A percentile compares a stretch with the other conserved stretches of the same genome.
These are phyloP conservation scores for Pseudogymnoascus sp. DNA, from an alignment of 2,329 filamentous ascomycete species.

Conservation along the genomic window DNA sequence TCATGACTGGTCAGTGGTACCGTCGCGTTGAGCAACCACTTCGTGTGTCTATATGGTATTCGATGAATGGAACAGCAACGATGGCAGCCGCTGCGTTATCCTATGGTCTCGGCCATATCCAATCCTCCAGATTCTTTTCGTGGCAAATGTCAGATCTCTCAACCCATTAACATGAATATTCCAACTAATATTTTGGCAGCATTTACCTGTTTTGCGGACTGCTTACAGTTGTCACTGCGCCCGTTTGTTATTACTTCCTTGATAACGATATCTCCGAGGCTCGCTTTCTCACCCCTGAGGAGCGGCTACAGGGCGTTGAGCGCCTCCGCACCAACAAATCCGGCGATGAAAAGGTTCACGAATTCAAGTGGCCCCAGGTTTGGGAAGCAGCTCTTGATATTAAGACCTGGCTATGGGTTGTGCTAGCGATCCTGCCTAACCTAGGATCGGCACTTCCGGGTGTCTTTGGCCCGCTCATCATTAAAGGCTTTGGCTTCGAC, in stretches of 20 bases:
- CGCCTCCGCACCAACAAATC: constrained; percentile 48
- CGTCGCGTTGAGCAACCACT: constrained; percentile 51
- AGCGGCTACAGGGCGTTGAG: constrained; percentile 48
- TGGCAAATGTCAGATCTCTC: constrained; percentile 33
- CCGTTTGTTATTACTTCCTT: not conserved
- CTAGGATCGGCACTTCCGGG: constrained; percentile 16
- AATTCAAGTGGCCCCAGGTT: constrained; percentile 47
- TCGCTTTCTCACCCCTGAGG: constrained; percentile 43
- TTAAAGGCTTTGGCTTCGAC: constrained; percentile 36
- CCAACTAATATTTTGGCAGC: constrained; percentile 27
- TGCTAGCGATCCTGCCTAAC: constrained; percentile 21
- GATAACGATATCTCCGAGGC: constrained; percentile 18
- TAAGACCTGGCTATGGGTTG: constrained; percentile 33
- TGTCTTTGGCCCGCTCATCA: constrained; percentile 34
- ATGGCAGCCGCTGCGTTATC: constrained; percentile 36
- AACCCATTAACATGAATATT: constrained; percentile 29
- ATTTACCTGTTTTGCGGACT: constrained; percentile 49
- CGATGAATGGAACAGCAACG: constrained; percentile 53
- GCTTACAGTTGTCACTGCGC: constrained; percentile 41
- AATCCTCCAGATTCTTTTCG: constrained; percentile 35
- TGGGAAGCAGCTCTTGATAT: constrained; percentile 27
- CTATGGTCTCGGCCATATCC: constrained; percentile 52
- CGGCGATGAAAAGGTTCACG: constrained; percentile 46
- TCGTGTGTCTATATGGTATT: constrained; percentile 51
- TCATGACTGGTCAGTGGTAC: constrained; percentile 57